These are phyloP conservation scores for Hygrocybe coccinea DNA, from an alignment of 768 basidiomycete genomes.

Conservation along the genomic window DNA sequence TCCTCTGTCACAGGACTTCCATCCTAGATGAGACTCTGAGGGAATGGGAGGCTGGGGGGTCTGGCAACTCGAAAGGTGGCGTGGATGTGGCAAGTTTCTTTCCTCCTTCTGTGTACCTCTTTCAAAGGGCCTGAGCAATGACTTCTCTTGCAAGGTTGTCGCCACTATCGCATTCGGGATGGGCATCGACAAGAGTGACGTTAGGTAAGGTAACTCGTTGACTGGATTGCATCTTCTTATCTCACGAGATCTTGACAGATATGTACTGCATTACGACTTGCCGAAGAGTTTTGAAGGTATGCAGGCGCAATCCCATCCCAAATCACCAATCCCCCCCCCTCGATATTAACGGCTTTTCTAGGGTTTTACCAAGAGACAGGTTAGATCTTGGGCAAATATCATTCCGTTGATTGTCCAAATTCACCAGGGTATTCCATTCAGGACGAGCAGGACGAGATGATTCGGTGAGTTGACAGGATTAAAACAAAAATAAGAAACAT, in stretches of 20 bases:
- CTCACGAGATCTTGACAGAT: constrained; percentile 33
- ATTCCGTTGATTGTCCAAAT: constrained; percentile 5
- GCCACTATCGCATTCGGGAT: constrained; percentile 84
- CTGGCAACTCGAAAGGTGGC: constrained; percentile 43
- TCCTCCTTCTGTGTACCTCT: neutral
- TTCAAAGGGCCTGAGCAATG: no score
- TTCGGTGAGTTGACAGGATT: constrained; percentile 38
- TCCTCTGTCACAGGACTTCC: constrained; percentile 31
- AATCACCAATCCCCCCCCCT: neutral
- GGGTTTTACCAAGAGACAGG: constrained; percentile 89
- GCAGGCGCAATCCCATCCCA: constrained; percentile 8
- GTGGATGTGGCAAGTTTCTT: constrained; percentile 56
- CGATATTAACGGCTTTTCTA: constrained; percentile 21
- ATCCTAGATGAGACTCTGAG: constrained; percentile 59
- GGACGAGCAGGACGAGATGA: constrained; percentile 81
- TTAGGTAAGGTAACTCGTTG: constrained; percentile 39
- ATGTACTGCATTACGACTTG: constrained; percentile 77
- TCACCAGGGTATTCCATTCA: constrained; percentile 17
- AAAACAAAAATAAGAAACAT: no score
- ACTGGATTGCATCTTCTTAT: neutral
- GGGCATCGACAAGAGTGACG: constrained; percentile 80
- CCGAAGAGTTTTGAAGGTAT: constrained; percentile 81
- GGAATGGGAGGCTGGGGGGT: constrained; percentile 45
- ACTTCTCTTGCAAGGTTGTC: constrained; percentile 47
- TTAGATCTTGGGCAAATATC: constrained; percentile 22